Percentiles rank a stretch among this genome's conserved stretches.
These are phyloP conservation scores for Fusarium gaditjirri DNA, from an alignment of 2,329 filamentous ascomycete species.

Conservation along the genomic window DNA sequence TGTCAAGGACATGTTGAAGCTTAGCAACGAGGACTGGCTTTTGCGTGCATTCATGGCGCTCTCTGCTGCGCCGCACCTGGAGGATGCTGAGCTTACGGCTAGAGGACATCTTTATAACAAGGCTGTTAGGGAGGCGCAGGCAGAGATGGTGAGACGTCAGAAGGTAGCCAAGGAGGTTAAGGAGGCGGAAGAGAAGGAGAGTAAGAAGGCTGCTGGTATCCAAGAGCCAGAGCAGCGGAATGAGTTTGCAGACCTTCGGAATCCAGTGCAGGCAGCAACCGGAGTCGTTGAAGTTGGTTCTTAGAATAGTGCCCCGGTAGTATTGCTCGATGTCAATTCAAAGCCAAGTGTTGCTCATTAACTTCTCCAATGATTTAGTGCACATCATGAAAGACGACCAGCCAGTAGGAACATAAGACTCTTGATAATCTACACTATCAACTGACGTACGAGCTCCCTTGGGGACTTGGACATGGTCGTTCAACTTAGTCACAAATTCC, in stretches of 20 bases:
- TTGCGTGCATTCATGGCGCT: not conserved
- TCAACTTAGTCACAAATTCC: no score
- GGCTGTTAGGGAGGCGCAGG: not conserved
- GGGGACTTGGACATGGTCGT: no score
- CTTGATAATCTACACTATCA: no score
- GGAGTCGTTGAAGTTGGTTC: not conserved
- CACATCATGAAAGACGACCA: no score
- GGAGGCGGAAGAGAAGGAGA: not conserved
- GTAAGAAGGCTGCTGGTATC: accelerated
- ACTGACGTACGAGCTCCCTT: no score
- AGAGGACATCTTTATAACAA: not conserved
- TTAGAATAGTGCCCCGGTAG: not conserved
- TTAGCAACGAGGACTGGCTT: not conserved
- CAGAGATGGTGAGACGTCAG: not conserved
- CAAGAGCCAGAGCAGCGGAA: not conserved
- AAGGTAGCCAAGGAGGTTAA: not conserved
- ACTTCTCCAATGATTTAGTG: no score
- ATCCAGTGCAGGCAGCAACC: not conserved
- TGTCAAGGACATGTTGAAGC: not conserved
- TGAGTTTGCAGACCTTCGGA: not conserved
- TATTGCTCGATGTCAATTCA: not conserved
- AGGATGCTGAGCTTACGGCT: not conserved
- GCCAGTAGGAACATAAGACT: no score
- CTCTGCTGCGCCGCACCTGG: not conserved
- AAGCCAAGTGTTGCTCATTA: accelerated